phyloP scores from a whole-genome alignment of 192 early-diverging fungal species.

The Lobosporangium transversale region DNA sequence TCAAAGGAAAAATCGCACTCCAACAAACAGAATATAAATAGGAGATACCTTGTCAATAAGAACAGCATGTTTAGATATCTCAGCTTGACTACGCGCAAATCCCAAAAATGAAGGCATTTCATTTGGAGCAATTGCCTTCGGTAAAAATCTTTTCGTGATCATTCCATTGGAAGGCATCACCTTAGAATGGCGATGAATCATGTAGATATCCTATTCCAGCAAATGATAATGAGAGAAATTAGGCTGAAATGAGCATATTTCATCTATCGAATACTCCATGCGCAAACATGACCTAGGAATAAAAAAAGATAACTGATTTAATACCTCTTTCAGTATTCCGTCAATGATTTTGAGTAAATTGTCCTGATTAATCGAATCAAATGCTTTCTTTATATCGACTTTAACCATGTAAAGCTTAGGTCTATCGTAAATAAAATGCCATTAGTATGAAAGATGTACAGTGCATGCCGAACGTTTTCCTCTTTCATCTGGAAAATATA shows the following conservation, averaged over 20 bases:
- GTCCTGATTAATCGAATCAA: slow-evolving; percentile 84
- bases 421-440: too few relatives aligned
- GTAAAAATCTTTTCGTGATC: slow-evolving; percentile 26
- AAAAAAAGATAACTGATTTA: too few relatives aligned
- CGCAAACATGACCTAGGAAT: too few relatives aligned
- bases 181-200: slow-evolving; percentile 71
- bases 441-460: too few relatives aligned
- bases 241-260: too few relatives aligned
- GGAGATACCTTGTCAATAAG: slow-evolving; percentile 69
- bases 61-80: slow-evolving; percentile 63
- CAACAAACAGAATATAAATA: not conserved
- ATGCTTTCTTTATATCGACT: slow-evolving; percentile 81
- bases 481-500: too few relatives aligned
- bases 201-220: slow-evolving; percentile 75
- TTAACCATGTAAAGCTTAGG: slow-evolving; percentile 79
- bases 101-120: slow-evolving; percentile 24
- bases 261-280: too few relatives aligned
- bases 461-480: too few relatives aligned
- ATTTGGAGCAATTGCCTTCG: slow-evolving; percentile 16
- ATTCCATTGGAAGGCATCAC: slow-evolving; percentile 35
- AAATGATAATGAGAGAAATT: too few relatives aligned
- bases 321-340: slow-evolving; percentile 62
- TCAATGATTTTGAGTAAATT: slow-evolving; percentile 68
- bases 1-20: not conserved
- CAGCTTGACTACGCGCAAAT: slow-evolving; percentile 58